Evolutionary conservation across 2,329 filamentous ascomycete genomes (phyloP), one percentile per base, ranked within the genome.

Genomic region (Colletotrichum eremochloae): DNA sequence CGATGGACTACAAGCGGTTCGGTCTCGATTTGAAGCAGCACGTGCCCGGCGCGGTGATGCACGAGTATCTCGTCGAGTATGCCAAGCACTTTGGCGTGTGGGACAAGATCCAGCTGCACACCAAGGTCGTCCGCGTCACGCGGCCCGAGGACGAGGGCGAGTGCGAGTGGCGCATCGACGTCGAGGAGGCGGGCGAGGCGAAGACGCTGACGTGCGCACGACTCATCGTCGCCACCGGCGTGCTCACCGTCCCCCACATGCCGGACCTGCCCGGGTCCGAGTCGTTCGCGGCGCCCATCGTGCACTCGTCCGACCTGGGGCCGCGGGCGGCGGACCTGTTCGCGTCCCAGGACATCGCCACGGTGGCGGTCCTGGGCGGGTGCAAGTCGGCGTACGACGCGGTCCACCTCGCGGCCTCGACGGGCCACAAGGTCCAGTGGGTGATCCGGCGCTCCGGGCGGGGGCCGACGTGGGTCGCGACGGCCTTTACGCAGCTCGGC

Each of bases 331-430:
- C 78, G 46, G 75, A 79, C 46, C 68, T 82, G 64, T 71, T 81
- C 53, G 44, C 81, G 80, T 68, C 79, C 74, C 58, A 83, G 75
- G 11, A 81, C 4, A 65, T 78, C 31, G 76, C 83, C 55, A 80
- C 80, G 2, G 84, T 85, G 4, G 84, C 87, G 0, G 84, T 93
- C 2, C 82, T 92, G 4, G 91, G 91, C 3, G 89, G 84, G 0
- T 84, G 85, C 20, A 93, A 93, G 76, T 91, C 88, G 1, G 88
- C 88, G 2, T 92, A 87, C 84, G 91, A 93, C 77, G 86, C 87
- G 2, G 89, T 88, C 0, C 91, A 91, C 76, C 83, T 86, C 2
- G 88, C 87, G 64, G 89, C 87, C 6, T 83, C 84, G 0, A 79
- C 84, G 0, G 88, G 88, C 2, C 84, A 86, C 52, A 81, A 85